phyloP scores from a whole-genome alignment of 352 stramenopile genomes.

The Aphanomyces cochlioides region DNA sequence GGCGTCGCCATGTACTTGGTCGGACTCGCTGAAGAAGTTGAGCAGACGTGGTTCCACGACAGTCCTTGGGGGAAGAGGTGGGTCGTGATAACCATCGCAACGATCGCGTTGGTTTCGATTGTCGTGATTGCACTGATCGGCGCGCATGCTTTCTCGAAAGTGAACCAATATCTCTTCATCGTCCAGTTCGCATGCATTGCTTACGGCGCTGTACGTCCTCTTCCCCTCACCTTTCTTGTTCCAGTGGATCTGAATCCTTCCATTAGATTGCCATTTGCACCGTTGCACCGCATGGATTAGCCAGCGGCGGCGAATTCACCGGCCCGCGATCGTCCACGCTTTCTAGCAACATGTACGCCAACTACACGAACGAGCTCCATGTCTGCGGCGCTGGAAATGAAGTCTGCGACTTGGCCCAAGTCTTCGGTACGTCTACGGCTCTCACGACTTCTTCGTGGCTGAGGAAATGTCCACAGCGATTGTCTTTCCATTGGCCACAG shows the following conservation, averaged over 20 bases:
- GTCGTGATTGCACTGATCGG: slow-evolving; percentile 59
- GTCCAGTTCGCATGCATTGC: slow-evolving; percentile 63
- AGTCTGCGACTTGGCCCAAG: slow-evolving; percentile 43
- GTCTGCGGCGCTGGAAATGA: slow-evolving; percentile 38
- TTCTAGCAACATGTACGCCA: slow-evolving; percentile 43
- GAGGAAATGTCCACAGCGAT: slow-evolving; percentile 41
- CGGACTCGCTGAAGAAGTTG: slow-evolving; percentile 66
- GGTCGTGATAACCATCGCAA: slow-evolving; percentile 53
- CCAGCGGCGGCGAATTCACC: slow-evolving; percentile 50
- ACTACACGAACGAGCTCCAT: slow-evolving; percentile 40
- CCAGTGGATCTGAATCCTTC: background rate
- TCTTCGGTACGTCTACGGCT: slow-evolving; percentile 40
- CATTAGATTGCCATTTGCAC: slow-evolving; percentile 40
- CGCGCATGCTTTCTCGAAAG: slow-evolving; percentile 60
- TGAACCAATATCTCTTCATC: slow-evolving; percentile 74
- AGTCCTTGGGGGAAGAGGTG: slow-evolving; percentile 39
- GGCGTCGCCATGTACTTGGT: slow-evolving; percentile 75
- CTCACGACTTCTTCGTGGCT: slow-evolving; percentile 19
- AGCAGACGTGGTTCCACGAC: slow-evolving; percentile 51
- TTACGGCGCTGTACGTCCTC: slow-evolving; percentile 44
- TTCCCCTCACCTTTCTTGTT: background rate
- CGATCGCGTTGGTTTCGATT: slow-evolving; percentile 41
- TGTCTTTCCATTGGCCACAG: slow-evolving; percentile 76
- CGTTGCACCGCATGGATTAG: slow-evolving; percentile 37
- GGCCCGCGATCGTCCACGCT: slow-evolving; percentile 46